phyloP scores from a whole-genome alignment of 2,329 filamentous ascomycete species.

The Ophiostoma ips region DNA sequence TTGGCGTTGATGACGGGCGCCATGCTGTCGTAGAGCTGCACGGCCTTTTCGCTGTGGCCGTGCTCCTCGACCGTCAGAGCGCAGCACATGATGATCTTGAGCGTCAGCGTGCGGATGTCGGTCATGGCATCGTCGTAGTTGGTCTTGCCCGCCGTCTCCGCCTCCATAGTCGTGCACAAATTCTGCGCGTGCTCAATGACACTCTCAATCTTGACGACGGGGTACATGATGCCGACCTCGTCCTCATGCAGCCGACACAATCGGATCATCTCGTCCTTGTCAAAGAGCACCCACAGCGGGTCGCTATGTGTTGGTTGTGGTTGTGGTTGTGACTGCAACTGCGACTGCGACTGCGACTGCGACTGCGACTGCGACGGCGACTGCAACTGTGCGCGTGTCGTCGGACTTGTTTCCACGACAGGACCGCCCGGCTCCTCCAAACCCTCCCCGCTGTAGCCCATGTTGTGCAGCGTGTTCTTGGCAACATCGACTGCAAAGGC shows the following conservation, averaged over 20 bases:
- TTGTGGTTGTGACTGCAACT: too few species aligned
- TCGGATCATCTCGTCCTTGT: conserved; percentile 65
- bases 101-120: conserved; percentile 36
- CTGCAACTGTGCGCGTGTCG: conserved; percentile 24
- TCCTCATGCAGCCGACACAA: conserved; percentile 74
- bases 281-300: conserved; percentile 59
- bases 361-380: conserved; percentile 7
- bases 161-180: conserved; percentile 50
- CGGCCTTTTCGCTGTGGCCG: conserved; percentile 63
- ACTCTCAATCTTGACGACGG: conserved; percentile 60
- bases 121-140: conserved; percentile 27
- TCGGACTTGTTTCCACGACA: conserved; percentile 20
- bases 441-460: conserved; percentile 60
- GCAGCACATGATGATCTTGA: conserved; percentile 75
- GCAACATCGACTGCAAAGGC: conserved; percentile 78
- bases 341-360: too few species aligned
- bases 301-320: conserved; percentile 39
- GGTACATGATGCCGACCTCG: conserved; percentile 87
- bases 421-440: conserved; percentile 43
- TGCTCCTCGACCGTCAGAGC: conserved; percentile 65
- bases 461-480: conserved; percentile 72
- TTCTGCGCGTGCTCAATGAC: conserved; percentile 56
- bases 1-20: conserved; percentile 55
- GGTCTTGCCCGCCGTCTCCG: conserved; percentile 3
- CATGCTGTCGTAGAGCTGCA: conserved; percentile 61